Percentiles rank a stretch among this genome's conserved stretches.
phyloP scores from a whole-genome alignment of 768 basidiomycete genomes.

The Zangia roseola region DNA sequence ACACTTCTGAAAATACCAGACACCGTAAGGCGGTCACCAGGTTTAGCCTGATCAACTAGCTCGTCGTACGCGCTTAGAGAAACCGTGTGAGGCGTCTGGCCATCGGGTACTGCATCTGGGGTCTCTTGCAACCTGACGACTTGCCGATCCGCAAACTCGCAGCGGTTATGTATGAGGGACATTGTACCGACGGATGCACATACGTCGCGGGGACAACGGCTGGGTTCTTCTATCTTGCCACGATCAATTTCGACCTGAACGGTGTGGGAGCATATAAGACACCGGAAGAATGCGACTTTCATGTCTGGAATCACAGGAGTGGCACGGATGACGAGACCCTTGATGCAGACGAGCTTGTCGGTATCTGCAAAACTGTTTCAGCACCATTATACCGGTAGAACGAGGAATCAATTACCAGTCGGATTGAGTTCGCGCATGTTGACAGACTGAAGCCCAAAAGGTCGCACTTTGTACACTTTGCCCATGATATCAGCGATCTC shows the following conservation, averaged over 20 bases:
- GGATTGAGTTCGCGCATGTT: constrained; percentile 98
- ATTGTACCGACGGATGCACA: constrained; percentile 88
- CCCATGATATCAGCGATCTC: constrained; percentile 88
- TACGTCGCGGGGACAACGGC: constrained; percentile 88
- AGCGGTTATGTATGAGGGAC: constrained; percentile 95
- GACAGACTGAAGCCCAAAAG: constrained; percentile 77
- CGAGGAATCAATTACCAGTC: constrained; percentile 52
- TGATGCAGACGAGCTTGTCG: constrained; percentile 94
- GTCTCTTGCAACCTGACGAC: constrained; percentile 96
- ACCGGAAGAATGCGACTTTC: constrained; percentile 98
- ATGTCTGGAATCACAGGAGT: constrained; percentile 99
- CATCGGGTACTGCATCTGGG: constrained; percentile 96
- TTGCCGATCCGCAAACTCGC: constrained; percentile 94
- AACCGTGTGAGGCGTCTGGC: constrained; percentile 97
- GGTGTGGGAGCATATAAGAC: constrained; percentile 94
- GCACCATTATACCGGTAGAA: background rate
- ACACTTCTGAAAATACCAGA: constrained; percentile 95
- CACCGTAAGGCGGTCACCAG: constrained; percentile 88
- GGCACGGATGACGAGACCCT: constrained; percentile 95
- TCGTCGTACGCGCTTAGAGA: constrained; percentile 98
- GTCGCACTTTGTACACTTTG: constrained; percentile 89
- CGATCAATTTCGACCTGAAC: constrained; percentile 95
- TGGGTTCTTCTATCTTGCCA: constrained; percentile 95
- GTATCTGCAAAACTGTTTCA: constrained; percentile 61
- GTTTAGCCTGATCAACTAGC: constrained; percentile 93